Conservation (phyloP, 805 yeast genomes). For the Metschnikowia aberdeeniae region DNA sequence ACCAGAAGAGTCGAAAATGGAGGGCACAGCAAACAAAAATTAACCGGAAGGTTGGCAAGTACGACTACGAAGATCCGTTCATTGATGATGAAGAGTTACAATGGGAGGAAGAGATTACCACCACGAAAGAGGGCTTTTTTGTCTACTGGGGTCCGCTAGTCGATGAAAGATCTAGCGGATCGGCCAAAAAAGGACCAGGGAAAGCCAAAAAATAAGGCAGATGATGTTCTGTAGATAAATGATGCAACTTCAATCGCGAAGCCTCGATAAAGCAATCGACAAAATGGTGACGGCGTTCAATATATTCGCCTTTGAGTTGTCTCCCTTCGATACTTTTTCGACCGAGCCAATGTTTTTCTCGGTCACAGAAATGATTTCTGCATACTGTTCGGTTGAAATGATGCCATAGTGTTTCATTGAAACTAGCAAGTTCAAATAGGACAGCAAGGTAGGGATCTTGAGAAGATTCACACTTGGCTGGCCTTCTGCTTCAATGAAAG, state of each 20-base stretch:
- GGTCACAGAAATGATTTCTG: constrained; percentile 14
- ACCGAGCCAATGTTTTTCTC: constrained; percentile 14
- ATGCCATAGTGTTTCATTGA: constrained; percentile 24
- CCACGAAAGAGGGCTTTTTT: constrained; percentile 92
- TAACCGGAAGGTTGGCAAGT: constrained; percentile 82
- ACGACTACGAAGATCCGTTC: constrained; percentile 90
- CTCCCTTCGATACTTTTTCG: constrained; percentile 20
- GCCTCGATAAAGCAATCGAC: constrained; percentile 33
- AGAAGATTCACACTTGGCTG: constrained; percentile 19
- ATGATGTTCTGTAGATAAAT: background rate
- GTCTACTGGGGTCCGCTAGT: constrained; percentile 91
- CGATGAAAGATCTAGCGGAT: constrained; percentile 38
- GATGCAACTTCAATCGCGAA: constrained; percentile 10
- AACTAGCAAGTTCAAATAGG: constrained; percentile 53
- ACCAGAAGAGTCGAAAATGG: constrained; percentile 41
- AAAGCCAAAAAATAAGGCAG: constrained; percentile 23
- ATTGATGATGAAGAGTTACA: constrained; percentile 90
- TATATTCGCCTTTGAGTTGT: constrained; percentile 16
- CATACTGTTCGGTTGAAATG: constrained; percentile 14
- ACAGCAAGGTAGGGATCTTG: constrained; percentile 44
- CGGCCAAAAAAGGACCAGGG: constrained; percentile 23
- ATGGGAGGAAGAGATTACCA: constrained; percentile 91
- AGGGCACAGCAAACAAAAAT: constrained; percentile 41
- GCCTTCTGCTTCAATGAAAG: constrained; percentile 24
- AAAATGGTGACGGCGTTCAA: constrained; percentile 33